Base-by-base conservation (phyloP, 345 rosid species). In the Gossypium sturtianum region DNA sequence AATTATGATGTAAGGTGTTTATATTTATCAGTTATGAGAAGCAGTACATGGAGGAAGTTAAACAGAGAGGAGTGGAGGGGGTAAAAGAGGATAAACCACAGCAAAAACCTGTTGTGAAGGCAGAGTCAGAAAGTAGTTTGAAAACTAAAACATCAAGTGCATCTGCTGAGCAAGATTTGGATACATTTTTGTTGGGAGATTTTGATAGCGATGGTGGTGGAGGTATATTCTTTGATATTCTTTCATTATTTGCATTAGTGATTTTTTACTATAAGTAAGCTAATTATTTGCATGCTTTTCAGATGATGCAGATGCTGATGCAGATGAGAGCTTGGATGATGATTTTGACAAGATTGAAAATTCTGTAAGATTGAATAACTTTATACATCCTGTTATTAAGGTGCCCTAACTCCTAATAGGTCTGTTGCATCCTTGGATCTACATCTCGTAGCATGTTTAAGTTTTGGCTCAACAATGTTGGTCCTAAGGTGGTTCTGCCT, bases 281-380 rank as follows among this genome's bases (percentile, higher is more conserved):
- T 65, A 44, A 75, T 74, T 4, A 71, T 66, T 38, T 44, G 38
- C 56, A n/a, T 73, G 20, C 61, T 69, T 76, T 82, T 44, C 84
- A 93, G 97, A 86, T 59, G 64, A 59, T 8, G 64, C 41, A 4
- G 64, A 57, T 73, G 91, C 82, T 83, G 97, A 87, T 71, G 91
- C 61, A 58, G 91, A 88, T 74, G 89, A 74, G 74, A 88, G 84
- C 86, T 76, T 91, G 34, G 91, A 78, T 64, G 98, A 94, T 84
- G 98, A 93, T 80, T 91, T 94, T 73, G 97, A 91, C 89, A 90
- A 88, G 85, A 91, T 90, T 23, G 96, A 82, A 70, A 94, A 84
- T 83, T 88, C 93, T 51, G 98, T 94, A 87, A 91, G 94, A 73
- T 74, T 16, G 44, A 81, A 34, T 53, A 34, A 52, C 20, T 70